Evolutionary conservation across 306 rosid species (phyloP), one percentile per base, ranked within the genome.

Genomic region (Quercus rubra): DNA sequence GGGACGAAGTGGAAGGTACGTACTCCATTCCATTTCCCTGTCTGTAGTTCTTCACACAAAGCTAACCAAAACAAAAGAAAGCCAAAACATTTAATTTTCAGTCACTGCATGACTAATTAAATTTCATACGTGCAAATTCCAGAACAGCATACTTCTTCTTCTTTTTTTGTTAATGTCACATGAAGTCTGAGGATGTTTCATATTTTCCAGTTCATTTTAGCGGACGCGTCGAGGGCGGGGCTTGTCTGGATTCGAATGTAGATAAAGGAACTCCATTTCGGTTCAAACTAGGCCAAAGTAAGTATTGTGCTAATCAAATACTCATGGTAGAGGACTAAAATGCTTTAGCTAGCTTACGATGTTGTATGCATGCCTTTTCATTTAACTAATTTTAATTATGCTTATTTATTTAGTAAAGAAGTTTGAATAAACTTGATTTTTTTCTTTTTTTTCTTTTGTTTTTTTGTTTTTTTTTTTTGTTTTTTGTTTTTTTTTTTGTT

Each of bases 1-100:
- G 96, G 18, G 93, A 91, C 68, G 85, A 87, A 83, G 91, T 86
- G 5, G 79, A 87, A 87, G 92, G 95, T 90, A 70, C 62, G 95
- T 90, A 70, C 62, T 6, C 62, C n/a, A 56, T 18, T 56, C 62
- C 23, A 18, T 56, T 7, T 56, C 62, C 62, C 9, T 41, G 46
- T 41, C 46, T 41, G 11, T 8, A 41, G 12, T 41, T 41, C 46
- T 41, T 41, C 46, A 41, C 12, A 41, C 46, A 55, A 73, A 57
- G 9, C 62, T 6, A 57, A 57, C 62, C 21, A n/a, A 57, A 57
- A 9, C 25, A 57, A 57, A 57, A n/a, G 27, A 7, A 20, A 11
- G 5, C 63, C 21, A 57, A 57, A n/a, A 25, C 4, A 0, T 41
- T 41, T 41, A 41, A 41, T 21, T 59, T 59, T 20, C 12, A 58